Evolutionary conservation across 192 early-diverging fungal species (phyloP).

Genomic region (Entrophospora sp.): DNA sequence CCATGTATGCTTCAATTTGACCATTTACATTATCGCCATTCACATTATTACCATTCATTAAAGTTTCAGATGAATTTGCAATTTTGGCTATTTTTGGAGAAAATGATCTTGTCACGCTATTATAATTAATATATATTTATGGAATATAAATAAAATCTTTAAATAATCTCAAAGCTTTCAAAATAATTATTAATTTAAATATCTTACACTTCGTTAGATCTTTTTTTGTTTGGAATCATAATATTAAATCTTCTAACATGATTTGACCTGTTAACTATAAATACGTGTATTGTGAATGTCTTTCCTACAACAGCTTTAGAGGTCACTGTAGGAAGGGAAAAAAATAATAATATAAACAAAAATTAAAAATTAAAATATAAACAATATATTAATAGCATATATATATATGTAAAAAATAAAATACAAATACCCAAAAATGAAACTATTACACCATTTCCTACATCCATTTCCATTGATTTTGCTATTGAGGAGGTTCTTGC

Average conservation of each 20-base stretch:
- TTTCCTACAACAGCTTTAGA: constrained; percentile 38
- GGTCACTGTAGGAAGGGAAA: constrained; percentile 25
- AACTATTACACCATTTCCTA: constrained; percentile 46
- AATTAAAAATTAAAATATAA: not conserved
- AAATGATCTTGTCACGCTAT: too few species aligned
- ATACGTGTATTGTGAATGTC: constrained; percentile 45
- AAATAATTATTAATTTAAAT: too few species aligned
- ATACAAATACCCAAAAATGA: constrained; percentile 40
- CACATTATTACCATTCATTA: too few species aligned
- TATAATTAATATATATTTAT: too few species aligned
- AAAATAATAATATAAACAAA: not conserved
- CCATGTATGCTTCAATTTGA: constrained; percentile 51
- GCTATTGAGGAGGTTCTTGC: not conserved
- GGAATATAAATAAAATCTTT: too few species aligned
- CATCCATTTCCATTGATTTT: constrained; percentile 36
- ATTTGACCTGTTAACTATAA: constrained; percentile 50
- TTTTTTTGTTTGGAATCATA: constrained; percentile 51
- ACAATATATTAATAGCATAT: too few species aligned
- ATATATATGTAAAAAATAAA: not conserved
- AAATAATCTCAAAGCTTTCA: too few species aligned
- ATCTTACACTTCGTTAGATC: too few species aligned
- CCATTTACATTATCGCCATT: too few species aligned
- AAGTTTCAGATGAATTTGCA: not conserved
- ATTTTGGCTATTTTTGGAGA: too few species aligned
- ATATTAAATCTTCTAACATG: constrained; percentile 46